These are phyloP conservation scores for Claviceps sp. DNA, from an alignment of 2,329 filamentous ascomycete species.

Conservation along the genomic window DNA sequence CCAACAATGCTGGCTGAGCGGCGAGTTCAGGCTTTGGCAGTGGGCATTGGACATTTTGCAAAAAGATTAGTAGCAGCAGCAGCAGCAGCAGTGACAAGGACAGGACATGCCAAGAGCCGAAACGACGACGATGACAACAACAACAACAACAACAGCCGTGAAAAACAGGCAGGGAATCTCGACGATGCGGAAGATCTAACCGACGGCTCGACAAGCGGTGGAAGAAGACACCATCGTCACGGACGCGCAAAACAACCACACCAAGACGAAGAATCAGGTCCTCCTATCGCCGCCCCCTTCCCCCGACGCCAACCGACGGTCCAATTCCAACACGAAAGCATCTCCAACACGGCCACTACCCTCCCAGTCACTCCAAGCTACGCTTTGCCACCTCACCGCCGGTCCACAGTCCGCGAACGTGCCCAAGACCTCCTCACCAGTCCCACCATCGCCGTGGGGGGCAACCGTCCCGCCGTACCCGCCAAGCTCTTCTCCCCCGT, in stretches of 20 bases:
- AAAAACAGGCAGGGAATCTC: background rate
- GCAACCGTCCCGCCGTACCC: constrained; percentile 32
- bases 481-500: constrained; percentile 36
- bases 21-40: background rate
- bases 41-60: background rate
- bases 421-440: constrained; percentile 30
- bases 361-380: background rate
- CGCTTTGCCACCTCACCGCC: constrained; percentile 9
- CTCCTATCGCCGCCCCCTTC: background rate
- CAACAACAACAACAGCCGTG: background rate
- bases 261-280: constrained; percentile 1
- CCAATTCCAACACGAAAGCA: constrained; percentile 7
- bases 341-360: background rate
- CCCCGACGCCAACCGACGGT: background rate
- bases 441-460: constrained; percentile 24
- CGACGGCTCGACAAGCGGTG: background rate
- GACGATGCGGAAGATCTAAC: background rate
- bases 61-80: background rate
- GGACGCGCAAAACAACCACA: background rate
- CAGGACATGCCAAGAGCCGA: background rate
- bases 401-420: constrained; percentile 25
- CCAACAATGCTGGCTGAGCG: too few species aligned
- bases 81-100: background rate
- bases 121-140: background rate
- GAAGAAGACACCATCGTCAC: background rate